phyloP scores from a whole-genome alignment of 768 basidiomycete genomes.

The Psilocybe tampanensis region DNA sequence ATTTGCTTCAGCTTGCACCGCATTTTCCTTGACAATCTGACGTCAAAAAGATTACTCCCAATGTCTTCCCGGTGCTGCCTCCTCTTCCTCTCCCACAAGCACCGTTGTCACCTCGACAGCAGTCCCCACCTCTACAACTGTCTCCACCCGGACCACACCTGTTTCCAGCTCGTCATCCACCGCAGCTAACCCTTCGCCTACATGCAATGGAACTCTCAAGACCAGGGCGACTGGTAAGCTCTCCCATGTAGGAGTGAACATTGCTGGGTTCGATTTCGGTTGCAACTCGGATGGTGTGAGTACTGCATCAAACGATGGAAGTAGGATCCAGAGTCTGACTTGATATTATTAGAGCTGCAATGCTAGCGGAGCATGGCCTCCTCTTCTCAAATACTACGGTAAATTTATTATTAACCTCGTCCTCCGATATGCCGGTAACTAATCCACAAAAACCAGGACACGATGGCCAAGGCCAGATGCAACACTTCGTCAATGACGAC shows the following conservation, averaged over 20 bases:
- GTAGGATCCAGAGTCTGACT: not conserved
- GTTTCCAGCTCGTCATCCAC: conserved; percentile 6
- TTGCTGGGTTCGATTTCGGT: conserved; percentile 59
- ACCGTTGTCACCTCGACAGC: not conserved
- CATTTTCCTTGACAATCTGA: not conserved
- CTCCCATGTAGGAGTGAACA: conserved; percentile 50
- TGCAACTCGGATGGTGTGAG: conserved; percentile 43
- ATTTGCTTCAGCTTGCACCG: not conserved
- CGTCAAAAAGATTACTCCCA: conserved; percentile 16
- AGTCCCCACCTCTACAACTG: conserved; percentile 5
- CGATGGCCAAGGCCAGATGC: conserved; percentile 58
- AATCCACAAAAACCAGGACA: conserved; percentile 34
- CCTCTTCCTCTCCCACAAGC: not conserved
- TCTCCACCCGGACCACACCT: conserved; percentile 2
- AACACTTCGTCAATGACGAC: conserved; percentile 57
- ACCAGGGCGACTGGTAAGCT: conserved; percentile 33
- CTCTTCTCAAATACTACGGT: conserved; percentile 49
- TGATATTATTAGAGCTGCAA: conserved; percentile 31
- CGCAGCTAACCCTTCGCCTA: conserved; percentile 11
- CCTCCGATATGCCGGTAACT: too few species aligned
- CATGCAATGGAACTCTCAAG: conserved; percentile 40
- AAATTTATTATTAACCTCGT: conserved; percentile 30
- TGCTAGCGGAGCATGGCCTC: conserved; percentile 44
- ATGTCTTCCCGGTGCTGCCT: conserved; percentile 18
- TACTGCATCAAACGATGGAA: not conserved